Conservation (phyloP, 2,329 filamentous ascomycete genomes). For the Penicillium sp. region DNA sequence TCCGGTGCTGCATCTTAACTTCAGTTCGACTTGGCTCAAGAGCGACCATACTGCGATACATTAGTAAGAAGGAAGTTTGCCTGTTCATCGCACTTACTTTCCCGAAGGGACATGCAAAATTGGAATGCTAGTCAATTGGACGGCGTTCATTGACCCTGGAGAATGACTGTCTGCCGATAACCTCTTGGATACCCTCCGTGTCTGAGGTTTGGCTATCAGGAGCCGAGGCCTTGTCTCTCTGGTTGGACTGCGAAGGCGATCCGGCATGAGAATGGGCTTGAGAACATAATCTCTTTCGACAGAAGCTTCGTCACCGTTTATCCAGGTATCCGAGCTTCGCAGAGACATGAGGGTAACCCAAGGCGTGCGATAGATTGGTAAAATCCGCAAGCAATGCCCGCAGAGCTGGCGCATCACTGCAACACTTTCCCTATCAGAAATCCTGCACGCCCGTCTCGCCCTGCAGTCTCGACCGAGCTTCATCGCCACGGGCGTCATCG, state of each 20-base stretch:
- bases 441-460: constrained; percentile 73
- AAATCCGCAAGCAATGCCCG: background rate
- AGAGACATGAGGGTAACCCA: background rate
- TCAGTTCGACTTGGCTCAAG: background rate
- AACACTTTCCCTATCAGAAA: constrained; percentile 49
- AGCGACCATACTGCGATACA: background rate
- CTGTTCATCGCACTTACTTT: background rate
- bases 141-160: background rate
- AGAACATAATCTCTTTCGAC: background rate
- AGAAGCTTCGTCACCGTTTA: background rate
- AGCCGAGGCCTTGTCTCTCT: background rate
- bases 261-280: background rate
- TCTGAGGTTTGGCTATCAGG: background rate
- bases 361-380: background rate
- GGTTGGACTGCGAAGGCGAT: background rate
- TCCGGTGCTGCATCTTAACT: background rate
- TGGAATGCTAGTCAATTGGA: background rate
- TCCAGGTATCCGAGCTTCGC: background rate
- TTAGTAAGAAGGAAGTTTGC: background rate
- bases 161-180: background rate
- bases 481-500: constrained; percentile 41
- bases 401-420: background rate
- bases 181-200: background rate
- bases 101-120: background rate
- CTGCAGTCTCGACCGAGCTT: constrained; percentile 26